A percentile compares a stretch with the other conserved stretches of the same genome.
These are phyloP conservation scores for Alternaria burnsii DNA, from an alignment of 2,329 filamentous ascomycete species.

Conservation along the genomic window DNA sequence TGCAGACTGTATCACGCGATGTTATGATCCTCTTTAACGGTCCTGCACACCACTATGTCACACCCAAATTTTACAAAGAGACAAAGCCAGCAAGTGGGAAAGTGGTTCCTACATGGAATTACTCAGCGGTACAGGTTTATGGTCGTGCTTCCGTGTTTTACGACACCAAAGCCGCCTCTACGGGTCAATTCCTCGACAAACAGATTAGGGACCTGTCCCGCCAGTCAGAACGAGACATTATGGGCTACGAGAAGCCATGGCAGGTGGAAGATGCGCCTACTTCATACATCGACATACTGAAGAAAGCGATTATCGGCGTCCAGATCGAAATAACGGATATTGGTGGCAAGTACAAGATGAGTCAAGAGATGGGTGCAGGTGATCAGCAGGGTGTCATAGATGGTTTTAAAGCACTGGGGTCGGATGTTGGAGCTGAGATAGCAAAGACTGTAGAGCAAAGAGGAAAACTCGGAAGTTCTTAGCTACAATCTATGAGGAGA, in stretches of 20 bases:
- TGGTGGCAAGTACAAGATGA: slow-evolving; percentile 43
- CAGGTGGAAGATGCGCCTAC: slow-evolving; percentile 65
- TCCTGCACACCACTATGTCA: background rate
- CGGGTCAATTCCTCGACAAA: background rate
- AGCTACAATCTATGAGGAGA: background rate
- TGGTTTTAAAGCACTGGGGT: background rate
- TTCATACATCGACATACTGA: slow-evolving; percentile 59
- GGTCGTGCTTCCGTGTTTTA: background rate
- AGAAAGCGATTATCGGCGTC: slow-evolving; percentile 37
- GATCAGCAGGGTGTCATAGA: slow-evolving; percentile 57
- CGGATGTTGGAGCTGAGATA: background rate
- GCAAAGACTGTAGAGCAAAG: background rate
- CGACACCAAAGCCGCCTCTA: background rate
- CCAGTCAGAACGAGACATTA: slow-evolving; percentile 64
- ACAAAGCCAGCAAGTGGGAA: background rate
- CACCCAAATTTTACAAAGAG: background rate
- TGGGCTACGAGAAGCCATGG: slow-evolving; percentile 67
- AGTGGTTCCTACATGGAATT: background rate
- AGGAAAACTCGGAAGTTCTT: background rate
- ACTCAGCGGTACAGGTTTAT: background rate
- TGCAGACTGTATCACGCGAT: background rate
- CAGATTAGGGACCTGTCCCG: slow-evolving; percentile 17
- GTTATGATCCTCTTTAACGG: slow-evolving; percentile 1
- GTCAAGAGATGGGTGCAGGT: slow-evolving; percentile 29
- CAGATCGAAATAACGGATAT: slow-evolving; percentile 34